Evolutionary conservation across 2,329 filamentous ascomycete genomes (phyloP).

Genomic region (Pyrenophora teres): DNA sequence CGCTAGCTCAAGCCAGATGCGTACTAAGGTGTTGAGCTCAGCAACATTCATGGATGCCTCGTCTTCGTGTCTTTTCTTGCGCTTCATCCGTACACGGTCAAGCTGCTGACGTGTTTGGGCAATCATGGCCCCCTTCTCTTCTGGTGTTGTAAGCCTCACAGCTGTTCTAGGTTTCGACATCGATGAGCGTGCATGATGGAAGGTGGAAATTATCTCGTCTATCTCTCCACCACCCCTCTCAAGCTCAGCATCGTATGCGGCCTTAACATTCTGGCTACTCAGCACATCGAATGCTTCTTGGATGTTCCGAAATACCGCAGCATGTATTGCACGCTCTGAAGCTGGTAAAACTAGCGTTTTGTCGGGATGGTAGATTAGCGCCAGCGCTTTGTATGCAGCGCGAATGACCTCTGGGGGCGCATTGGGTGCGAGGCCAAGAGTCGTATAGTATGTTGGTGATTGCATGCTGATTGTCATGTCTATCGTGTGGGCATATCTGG

Average conservation of each 20-base stretch:
- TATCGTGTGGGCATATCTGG: not conserved
- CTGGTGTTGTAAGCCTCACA: constrained; percentile 14
- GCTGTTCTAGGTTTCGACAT: constrained; percentile 2
- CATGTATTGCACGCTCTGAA: constrained; percentile 13
- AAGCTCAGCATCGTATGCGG: constrained; percentile 23
- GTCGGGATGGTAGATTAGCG: constrained; percentile 20
- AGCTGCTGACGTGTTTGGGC: constrained; percentile 18
- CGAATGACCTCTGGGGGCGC: constrained; percentile 21
- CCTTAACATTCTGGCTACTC: constrained; percentile 12
- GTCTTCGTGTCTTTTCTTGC: constrained; percentile 15
- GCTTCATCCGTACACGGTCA: constrained; percentile 13
- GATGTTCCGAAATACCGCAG: constrained; percentile 11
- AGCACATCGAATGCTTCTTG: constrained; percentile 29
- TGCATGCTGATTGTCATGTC: not conserved
- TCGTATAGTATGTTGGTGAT: constrained; percentile 19
- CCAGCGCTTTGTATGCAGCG: constrained; percentile 27
- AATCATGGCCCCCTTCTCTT: constrained; percentile 18
- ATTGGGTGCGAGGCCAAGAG: constrained; percentile 20
- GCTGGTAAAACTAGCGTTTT: constrained; percentile 17
- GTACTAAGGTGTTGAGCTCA: constrained; percentile 15
- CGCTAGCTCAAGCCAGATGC: constrained; percentile 20
- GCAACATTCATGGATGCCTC: constrained; percentile 9
- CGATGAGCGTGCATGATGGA: constrained; percentile 2
- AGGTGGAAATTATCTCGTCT: constrained; percentile 4
- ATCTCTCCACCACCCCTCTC: constrained; percentile 1